Evolutionary conservation across 192 early-diverging fungal species (phyloP).

Genomic region (Rhizophlyctis rosea): DNA sequence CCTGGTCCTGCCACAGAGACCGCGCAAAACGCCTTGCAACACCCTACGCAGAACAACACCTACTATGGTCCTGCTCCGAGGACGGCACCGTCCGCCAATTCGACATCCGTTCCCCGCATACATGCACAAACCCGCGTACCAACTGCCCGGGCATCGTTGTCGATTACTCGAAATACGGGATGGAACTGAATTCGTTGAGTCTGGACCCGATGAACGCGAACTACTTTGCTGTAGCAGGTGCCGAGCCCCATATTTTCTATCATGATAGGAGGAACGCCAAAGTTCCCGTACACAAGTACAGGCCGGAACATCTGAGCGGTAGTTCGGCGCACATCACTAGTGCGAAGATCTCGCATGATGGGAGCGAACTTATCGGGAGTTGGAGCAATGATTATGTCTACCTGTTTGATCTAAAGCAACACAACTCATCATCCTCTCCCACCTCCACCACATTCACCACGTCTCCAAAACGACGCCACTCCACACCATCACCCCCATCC

Average conservation of each 20-base stretch:
- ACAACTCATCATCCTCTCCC: too few species aligned
- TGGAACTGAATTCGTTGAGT: not conserved
- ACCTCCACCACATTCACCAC: not conserved
- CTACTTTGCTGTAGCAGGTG: constrained; percentile 60
- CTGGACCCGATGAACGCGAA: constrained; percentile 44
- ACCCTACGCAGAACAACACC: not conserved
- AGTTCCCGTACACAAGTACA: not conserved
- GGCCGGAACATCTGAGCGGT: too few species aligned
- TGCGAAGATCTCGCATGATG: constrained; percentile 2
- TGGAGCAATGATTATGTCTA: constrained; percentile 57
- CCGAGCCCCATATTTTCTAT: constrained; percentile 14
- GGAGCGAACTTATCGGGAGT: constrained; percentile 49
- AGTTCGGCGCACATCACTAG: not conserved
- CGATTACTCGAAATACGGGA: not conserved
- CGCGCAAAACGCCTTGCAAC: not conserved
- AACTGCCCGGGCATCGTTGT: not conserved
- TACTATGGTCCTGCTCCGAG: not conserved
- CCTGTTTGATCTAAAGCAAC: constrained; percentile 46
- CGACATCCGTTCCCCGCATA: constrained; percentile 13
- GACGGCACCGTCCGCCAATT: constrained; percentile 13
- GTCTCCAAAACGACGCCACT: not conserved
- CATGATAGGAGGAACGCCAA: constrained; percentile 6
- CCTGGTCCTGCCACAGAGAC: not conserved
- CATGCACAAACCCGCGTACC: constrained; percentile 42
- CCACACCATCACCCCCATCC: not conserved